Evolutionary conservation across 139 green algal genomes (phyloP).

Genomic region (Limnomonas spitsbergensis): DNA sequence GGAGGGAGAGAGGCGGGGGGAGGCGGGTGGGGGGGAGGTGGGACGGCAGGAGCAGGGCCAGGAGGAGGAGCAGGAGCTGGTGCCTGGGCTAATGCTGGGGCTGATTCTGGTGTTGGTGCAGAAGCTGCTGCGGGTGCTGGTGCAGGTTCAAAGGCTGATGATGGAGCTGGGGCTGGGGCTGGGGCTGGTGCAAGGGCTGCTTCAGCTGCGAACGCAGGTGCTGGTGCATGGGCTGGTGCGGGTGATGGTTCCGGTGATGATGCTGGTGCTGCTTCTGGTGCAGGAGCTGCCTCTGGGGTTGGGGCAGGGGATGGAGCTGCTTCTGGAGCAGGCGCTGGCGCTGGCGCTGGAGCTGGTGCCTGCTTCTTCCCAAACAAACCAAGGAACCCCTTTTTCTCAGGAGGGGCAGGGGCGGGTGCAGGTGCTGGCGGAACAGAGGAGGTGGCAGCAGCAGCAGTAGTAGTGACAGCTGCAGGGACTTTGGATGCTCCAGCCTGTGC

Average conservation of each 20-base stretch:
- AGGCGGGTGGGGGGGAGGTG: background rate
- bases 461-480: too few relatives aligned
- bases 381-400: slow-evolving; percentile 19
- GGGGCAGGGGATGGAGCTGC: background rate
- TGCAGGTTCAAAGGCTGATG: background rate
- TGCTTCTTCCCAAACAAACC: slow-evolving; percentile 18
- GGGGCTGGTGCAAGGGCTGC: too few relatives aligned
- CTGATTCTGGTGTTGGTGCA: background rate
- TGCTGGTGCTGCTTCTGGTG: too few relatives aligned
- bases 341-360: background rate
- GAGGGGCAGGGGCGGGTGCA: background rate
- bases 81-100: background rate
- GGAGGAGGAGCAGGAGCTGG: slow-evolving; percentile 13
- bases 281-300: too few relatives aligned
- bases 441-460: background rate
- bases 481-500: too few relatives aligned
- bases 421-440: background rate
- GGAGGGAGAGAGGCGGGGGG: background rate
- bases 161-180: background rate
- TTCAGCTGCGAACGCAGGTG: too few relatives aligned
- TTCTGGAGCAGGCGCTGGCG: background rate
- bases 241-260: too few relatives aligned
- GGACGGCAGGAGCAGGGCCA: background rate
- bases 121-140: slow-evolving; percentile 2
- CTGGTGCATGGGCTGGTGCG: background rate